These are phyloP conservation scores for Penicillium corylophilum DNA, from an alignment of 2,329 filamentous ascomycete genomes.

Conservation along the genomic window DNA sequence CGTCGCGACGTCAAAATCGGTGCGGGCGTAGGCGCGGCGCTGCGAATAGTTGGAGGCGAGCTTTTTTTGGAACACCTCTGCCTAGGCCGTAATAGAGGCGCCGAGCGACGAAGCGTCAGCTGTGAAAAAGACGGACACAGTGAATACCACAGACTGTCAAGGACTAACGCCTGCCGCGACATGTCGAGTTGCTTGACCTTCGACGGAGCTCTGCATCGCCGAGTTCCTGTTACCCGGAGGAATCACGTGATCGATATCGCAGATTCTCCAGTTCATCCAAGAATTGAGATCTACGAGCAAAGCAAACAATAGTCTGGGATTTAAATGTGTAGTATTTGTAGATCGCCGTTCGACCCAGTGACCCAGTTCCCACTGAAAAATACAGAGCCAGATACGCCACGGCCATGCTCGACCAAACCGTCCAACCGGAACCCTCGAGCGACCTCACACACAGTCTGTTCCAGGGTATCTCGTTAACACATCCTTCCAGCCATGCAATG, in stretches of 20 bases:
- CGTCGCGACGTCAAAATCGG: conserved; percentile 13
- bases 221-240: background rate
- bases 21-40: conserved; percentile 3
- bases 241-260: conserved; percentile 14
- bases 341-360: conserved; percentile 19
- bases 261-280: background rate
- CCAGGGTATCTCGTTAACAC: conserved; percentile 38
- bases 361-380: conserved; percentile 33
- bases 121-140: conserved; percentile 39
- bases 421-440: conserved; percentile 29
- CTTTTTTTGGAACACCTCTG: conserved; percentile 8
- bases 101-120: conserved; percentile 17
- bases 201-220: conserved; percentile 4
- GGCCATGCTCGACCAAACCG: conserved; percentile 39
- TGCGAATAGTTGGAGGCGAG: conserved; percentile 4
- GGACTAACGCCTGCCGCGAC: conserved; percentile 31
- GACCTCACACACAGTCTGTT: conserved; percentile 27
- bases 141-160: conserved; percentile 44
- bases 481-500: conserved; percentile 18
- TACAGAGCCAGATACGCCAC: conserved; percentile 42
- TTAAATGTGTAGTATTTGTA: conserved; percentile 17
- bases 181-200: conserved; percentile 27
- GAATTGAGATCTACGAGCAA: background rate
- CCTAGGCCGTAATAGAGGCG: conserved; percentile 7
- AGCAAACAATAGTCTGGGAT: background rate